A percentile compares a stretch with the other conserved stretches of the same genome.
These are phyloP conservation scores for Phytophthora pisi DNA, from an alignment of 352 stramenopile genomes.

Conservation along the genomic window DNA sequence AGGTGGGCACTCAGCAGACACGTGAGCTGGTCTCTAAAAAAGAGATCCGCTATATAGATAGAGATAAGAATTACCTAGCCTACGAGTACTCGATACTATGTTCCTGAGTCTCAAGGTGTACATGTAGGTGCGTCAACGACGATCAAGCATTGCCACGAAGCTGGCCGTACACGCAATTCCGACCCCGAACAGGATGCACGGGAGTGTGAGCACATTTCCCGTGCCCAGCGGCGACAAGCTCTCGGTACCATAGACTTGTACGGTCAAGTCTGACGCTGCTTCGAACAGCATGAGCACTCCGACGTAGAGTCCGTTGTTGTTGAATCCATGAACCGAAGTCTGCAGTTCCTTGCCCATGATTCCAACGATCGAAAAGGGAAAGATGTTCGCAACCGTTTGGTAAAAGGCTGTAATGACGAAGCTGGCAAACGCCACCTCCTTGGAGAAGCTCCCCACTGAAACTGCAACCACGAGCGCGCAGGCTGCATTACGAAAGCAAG, in stretches of 20 bases:
- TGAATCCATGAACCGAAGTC: conserved; percentile 67
- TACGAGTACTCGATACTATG: neutral
- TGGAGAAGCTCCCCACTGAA: conserved; percentile 48
- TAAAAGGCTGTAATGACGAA: conserved; percentile 71
- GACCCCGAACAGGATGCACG: conserved; percentile 62
- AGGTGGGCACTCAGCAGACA: neutral
- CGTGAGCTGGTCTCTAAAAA: neutral
- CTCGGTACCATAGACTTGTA: conserved; percentile 77
- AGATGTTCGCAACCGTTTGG: conserved; percentile 65
- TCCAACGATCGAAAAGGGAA: conserved; percentile 79
- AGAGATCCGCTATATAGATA: conserved; percentile 5
- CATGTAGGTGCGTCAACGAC: neutral
- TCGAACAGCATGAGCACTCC: conserved; percentile 75
- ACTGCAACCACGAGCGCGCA: conserved; percentile 59
- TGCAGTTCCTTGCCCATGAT: conserved; percentile 85
- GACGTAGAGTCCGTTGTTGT: conserved; percentile 85
- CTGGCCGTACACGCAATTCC: conserved; percentile 50
- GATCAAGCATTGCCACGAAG: conserved; percentile 34
- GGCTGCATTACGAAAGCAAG: conserved; percentile 28
- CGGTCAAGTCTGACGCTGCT: conserved; percentile 65
- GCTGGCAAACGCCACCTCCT: conserved; percentile 52
- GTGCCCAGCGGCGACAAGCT: conserved; percentile 65
- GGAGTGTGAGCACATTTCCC: conserved; percentile 63
- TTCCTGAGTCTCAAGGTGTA: too few species aligned
- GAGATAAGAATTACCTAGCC: neutral